Conservation (phyloP, 2,329 filamentous ascomycete genomes). For the Torrubiellomyces zombiae region DNA sequence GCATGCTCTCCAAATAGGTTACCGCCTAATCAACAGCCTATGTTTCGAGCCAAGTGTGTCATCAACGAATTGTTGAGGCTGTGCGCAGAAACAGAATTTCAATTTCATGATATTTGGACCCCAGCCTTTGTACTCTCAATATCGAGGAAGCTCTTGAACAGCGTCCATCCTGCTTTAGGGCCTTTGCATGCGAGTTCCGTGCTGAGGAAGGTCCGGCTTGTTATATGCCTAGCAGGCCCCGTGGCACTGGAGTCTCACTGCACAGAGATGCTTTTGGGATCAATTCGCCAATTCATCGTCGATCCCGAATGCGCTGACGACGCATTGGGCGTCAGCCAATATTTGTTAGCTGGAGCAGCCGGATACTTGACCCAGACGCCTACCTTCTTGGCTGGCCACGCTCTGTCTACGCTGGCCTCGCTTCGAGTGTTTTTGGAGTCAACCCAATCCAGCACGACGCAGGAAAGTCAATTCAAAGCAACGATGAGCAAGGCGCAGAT, state of each 20-base stretch:
- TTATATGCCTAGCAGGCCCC: slow-evolving; percentile 62
- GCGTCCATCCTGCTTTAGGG: slow-evolving; percentile 67
- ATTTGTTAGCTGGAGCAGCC: slow-evolving; percentile 55
- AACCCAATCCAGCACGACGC: slow-evolving; percentile 62
- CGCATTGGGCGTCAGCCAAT: slow-evolving; percentile 70
- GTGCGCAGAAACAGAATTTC: slow-evolving; percentile 54
- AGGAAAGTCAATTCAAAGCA: slow-evolving; percentile 64
- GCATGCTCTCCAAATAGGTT: slow-evolving; percentile 49
- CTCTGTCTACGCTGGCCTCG: slow-evolving; percentile 63
- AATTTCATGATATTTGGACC: slow-evolving; percentile 54
- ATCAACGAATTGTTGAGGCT: slow-evolving; percentile 60
- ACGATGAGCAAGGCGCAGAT: slow-evolving; percentile 59
- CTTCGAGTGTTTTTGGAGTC: slow-evolving; percentile 60
- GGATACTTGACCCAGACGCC: slow-evolving; percentile 47
- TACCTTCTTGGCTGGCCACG: slow-evolving; percentile 66
- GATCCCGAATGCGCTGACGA: slow-evolving; percentile 84
- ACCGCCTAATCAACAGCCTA: slow-evolving; percentile 70
- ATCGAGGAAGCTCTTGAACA: slow-evolving; percentile 61
- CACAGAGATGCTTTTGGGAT: slow-evolving; percentile 76
- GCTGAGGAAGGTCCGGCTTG: slow-evolving; percentile 66
- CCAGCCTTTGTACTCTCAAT: slow-evolving; percentile 58
- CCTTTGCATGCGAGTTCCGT: slow-evolving; percentile 76
- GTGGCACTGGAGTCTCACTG: slow-evolving; percentile 65
- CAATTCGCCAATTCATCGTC: slow-evolving; percentile 60
- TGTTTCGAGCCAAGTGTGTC: slow-evolving; percentile 65